A percentile compares a stretch with the other conserved stretches of the same genome.
Evolutionary conservation across 805 yeast species (phyloP).

Genomic region (Kregervanrija fluxuum): DNA sequence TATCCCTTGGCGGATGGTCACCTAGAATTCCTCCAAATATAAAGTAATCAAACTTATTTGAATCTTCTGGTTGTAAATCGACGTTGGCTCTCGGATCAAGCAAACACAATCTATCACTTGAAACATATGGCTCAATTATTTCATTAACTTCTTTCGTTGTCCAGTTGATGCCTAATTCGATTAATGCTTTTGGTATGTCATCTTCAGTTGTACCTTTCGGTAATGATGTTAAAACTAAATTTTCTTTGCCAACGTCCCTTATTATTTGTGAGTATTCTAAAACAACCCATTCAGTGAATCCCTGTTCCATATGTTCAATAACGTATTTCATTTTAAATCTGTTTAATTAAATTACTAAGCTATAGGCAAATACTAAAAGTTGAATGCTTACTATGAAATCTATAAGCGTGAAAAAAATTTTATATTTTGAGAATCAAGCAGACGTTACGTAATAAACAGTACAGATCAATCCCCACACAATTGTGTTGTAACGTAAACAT

Average conservation of each 20-base stretch:
- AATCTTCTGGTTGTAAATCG: slow-evolving; percentile 70
- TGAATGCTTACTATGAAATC: no score
- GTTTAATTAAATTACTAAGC: neutral
- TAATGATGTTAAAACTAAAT: slow-evolving; percentile 69
- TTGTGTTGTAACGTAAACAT: no score
- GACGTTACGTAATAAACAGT: no score
- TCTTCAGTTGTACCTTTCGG: slow-evolving; percentile 52
- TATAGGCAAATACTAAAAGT: no score
- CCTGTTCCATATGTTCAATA: slow-evolving; percentile 96
- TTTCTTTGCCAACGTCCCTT: slow-evolving; percentile 71
- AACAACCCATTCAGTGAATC: slow-evolving; percentile 93
- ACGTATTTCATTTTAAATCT: slow-evolving; percentile 64
- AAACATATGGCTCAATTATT: slow-evolving; percentile 39
- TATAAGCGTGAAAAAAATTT: no score
- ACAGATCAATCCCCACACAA: no score
- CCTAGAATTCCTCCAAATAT: slow-evolving; percentile 96
- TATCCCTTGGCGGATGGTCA: slow-evolving; percentile 87
- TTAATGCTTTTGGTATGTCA: slow-evolving; percentile 57
- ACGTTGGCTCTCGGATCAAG: slow-evolving; percentile 81
- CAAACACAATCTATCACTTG: slow-evolving; percentile 55
- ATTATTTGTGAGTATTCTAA: slow-evolving; percentile 81
- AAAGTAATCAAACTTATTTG: slow-evolving; percentile 66
- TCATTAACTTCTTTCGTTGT: slow-evolving; percentile 66
- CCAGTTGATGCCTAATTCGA: slow-evolving; percentile 67
- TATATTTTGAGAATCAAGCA: no score